A percentile compares a stretch with the other conserved stretches of the same genome.
Evolutionary conservation across 306 rosid genomes (phyloP).

Genomic region (Acacia melanoxylon): DNA sequence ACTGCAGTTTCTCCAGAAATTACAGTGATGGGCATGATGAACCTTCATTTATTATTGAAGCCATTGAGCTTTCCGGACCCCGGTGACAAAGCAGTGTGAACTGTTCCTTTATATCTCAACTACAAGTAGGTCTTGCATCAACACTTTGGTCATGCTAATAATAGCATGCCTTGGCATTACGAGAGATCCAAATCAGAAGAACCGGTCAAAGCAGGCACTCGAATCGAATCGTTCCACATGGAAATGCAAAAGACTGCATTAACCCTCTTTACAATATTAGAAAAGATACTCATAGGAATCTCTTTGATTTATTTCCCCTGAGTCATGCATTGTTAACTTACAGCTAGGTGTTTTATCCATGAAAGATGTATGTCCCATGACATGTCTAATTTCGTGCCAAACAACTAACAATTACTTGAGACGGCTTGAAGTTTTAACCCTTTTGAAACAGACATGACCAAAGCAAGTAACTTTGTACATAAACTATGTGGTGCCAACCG

Average conservation of each 20-base stretch:
- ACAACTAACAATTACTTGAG: neutral
- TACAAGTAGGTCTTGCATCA: conserved; percentile 39
- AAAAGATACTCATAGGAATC: conserved; percentile 8
- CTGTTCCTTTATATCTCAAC: conserved; percentile 4
- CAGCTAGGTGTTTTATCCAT: neutral
- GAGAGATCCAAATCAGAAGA: neutral
- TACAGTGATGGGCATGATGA: conserved; percentile 64
- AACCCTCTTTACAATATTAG: conserved; percentile 6
- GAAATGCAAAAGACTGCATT: neutral
- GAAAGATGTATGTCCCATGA: neutral
- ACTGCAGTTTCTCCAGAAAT: conserved; percentile 62
- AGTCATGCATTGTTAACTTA: neutral
- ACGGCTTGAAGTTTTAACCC: neutral
- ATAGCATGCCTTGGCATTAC: neutral
- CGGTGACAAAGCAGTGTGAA: conserved; percentile 43
- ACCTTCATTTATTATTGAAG: conserved; percentile 81
- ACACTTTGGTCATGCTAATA: neutral
- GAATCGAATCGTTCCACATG: neutral
- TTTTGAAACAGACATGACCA: neutral
- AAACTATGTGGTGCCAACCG: neutral
- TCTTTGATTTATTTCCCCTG: neutral
- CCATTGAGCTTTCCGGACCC: conserved; percentile 97
- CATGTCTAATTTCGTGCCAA: neutral
- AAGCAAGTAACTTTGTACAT: neutral
- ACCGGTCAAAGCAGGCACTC: neutral